Evolutionary conservation across 768 basidiomycete genomes (phyloP).

Genomic region (Leucogyrophana mollusca): DNA sequence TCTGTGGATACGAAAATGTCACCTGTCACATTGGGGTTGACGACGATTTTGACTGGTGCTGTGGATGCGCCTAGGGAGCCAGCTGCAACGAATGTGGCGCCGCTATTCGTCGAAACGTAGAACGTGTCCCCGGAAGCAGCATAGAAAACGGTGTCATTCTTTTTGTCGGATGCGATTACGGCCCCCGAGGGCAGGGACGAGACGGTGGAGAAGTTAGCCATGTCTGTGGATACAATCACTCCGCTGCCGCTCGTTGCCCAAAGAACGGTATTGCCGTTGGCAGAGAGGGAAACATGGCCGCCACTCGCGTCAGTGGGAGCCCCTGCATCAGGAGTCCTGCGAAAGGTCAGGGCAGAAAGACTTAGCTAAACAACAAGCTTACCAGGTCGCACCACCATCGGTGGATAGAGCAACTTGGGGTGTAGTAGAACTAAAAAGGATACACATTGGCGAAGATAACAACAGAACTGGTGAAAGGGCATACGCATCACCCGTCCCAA

Average conservation of each 20-base stretch:
- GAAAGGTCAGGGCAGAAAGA: neutral
- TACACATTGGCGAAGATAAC: neutral
- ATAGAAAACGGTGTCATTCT: constrained; percentile 56
- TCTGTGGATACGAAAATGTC: constrained; percentile 68
- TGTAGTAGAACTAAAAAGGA: constrained; percentile 34
- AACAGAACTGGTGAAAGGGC: neutral
- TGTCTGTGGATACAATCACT: constrained; percentile 51
- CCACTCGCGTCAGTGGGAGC: constrained; percentile 44
- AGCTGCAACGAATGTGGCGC: constrained; percentile 46
- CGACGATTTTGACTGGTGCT: constrained; percentile 49
- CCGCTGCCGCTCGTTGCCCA: constrained; percentile 52
- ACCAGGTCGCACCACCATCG: constrained; percentile 55
- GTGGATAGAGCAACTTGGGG: constrained; percentile 59
- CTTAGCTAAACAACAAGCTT: constrained; percentile 1
- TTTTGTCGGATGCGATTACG: constrained; percentile 64
- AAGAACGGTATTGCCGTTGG: constrained; percentile 54
- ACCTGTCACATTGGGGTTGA: constrained; percentile 51
- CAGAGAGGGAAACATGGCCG: constrained; percentile 41
- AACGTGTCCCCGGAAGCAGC: constrained; percentile 53
- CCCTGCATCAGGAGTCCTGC: constrained; percentile 51
- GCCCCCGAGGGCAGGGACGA: constrained; percentile 50
- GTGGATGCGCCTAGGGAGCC: constrained; percentile 48
- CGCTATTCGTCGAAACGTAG: constrained; percentile 60
- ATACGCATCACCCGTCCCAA: constrained; percentile 50
- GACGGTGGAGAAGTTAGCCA: constrained; percentile 47